Base-by-base conservation (phyloP, 2,329 filamentous ascomycete genomes). In the Tolypocladium capitatum region DNA sequence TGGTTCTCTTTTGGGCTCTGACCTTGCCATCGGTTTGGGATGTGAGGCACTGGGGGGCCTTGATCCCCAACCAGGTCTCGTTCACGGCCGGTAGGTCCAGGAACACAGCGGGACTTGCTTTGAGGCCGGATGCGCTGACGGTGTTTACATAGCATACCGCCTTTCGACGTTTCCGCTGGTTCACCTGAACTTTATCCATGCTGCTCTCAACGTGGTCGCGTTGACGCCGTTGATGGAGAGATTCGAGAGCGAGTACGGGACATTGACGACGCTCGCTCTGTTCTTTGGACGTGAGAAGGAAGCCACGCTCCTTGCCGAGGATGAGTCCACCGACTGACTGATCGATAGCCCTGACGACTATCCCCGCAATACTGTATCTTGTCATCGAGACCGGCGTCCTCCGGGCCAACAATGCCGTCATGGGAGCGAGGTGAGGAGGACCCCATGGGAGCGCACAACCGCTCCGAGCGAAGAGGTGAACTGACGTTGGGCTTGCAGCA, bases 181-280 rank as follows among this genome's bases (percentile, higher is more conserved):
- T 51, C 92, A 98, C 63, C 66, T 80, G 41, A 84, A 84, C 57
- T 75, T 94, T 62, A 71, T 95, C 56, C 92, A 97, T 66, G 75
- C 83, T 51, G 60, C 90, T 46, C 70, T 94, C 60, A 95, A 97
- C 66, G 64, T 88, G 24, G 46, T 94, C 53, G 86, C 88, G 21
- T 65, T 97, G 52, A 82, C 83, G 35, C 92, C 92, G n/a, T 72
- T 98, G 46, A 70, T 98, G 63, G 91, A 96, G 67, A 80, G 90
- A 51, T 98, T 97, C 65, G 92, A 98, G 69, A 78, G 80, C 52
- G 91, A 96, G 64, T 82, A 94, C 65, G 92, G 92, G 46, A 97
- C 91, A 8, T 71, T 97, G 60, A 87, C 87, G 27, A 84, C 88
- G n/a, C 64, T 94, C 53, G 80, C 86, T 33, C 73, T 97, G 46